These are phyloP conservation scores for Corylus heterophylla DNA, from an alignment of 306 rosid species.

Conservation along the genomic window DNA sequence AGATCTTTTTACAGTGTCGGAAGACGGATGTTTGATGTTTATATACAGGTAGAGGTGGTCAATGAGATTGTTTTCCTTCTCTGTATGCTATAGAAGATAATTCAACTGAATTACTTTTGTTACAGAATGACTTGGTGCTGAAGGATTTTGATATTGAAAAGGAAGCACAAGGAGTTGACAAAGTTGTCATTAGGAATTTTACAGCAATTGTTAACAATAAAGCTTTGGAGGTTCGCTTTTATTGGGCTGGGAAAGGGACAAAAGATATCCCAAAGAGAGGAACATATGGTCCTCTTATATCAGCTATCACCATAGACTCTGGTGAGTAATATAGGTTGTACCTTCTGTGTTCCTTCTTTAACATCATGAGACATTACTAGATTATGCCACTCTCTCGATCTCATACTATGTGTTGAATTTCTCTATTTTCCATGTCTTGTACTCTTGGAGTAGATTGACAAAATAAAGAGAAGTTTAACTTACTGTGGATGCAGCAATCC, in stretches of 20 bases:
- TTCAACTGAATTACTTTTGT: constrained; percentile 13
- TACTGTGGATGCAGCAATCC: neutral
- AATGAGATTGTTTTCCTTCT: constrained; percentile 9
- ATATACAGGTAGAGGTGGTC: constrained; percentile 49
- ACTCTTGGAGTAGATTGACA: neutral
- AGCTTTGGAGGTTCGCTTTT: constrained; percentile 51
- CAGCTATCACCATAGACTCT: constrained; percentile 64
- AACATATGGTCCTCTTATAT: constrained; percentile 63
- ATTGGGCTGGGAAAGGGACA: constrained; percentile 78
- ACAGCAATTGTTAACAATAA: constrained; percentile 37
- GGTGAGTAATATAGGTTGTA: constrained; percentile 29
- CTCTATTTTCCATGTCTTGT: no score
- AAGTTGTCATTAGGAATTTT: constrained; percentile 30
- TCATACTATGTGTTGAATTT: no score
- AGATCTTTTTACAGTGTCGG: constrained; percentile 56
- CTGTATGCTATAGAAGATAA: constrained; percentile 2
- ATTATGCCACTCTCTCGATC: no score
- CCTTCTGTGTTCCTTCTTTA: neutral
- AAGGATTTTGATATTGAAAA: constrained; percentile 54
- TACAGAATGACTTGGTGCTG: constrained; percentile 43
- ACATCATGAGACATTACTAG: neutral
- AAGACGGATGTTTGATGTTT: constrained; percentile 61
- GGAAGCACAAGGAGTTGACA: constrained; percentile 43
- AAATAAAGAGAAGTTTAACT: no score
- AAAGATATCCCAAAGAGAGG: constrained; percentile 43